These are phyloP conservation scores for Primulina huaijiensis DNA, from an alignment of 257 asterid genomes.

Conservation along the genomic window DNA sequence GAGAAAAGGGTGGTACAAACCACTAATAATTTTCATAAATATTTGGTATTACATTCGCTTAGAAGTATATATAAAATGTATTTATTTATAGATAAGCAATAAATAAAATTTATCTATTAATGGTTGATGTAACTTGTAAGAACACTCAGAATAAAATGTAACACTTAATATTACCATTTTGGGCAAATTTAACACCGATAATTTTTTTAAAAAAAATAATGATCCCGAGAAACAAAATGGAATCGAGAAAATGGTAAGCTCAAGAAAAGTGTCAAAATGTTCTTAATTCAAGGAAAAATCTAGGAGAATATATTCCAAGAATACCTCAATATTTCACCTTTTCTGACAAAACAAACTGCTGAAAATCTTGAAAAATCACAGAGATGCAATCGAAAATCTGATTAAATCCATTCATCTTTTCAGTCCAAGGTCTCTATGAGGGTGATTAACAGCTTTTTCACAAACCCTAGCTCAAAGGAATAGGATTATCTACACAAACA, in stretches of 20 bases:
- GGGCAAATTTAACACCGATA: not conserved
- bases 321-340: not conserved
- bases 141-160: constrained; percentile 4
- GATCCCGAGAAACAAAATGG: no score
- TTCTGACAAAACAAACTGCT: constrained; percentile 2
- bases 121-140: not conserved
- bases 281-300: not conserved
- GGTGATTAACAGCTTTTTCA: constrained; percentile 1
- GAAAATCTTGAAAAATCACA: constrained; percentile 6
- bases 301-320: not conserved
- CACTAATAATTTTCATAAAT: not conserved
- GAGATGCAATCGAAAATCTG: not conserved
- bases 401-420: not conserved
- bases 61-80: not conserved
- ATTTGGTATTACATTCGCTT: not conserved
- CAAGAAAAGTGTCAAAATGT: not conserved
- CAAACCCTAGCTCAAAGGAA: constrained; percentile 36
- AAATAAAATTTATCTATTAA: no score
- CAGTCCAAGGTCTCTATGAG: not conserved
- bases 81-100: not conserved
- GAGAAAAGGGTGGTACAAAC: not conserved
- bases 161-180: not conserved
- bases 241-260: not conserved
- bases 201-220: no score
- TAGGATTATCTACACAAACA: constrained; percentile 17